A percentile compares a stretch with the other conserved stretches of the same genome.
These are phyloP conservation scores for Gamsiella multidivaricata DNA, from an alignment of 192 early-diverging fungal genomes.

Conservation along the genomic window DNA sequence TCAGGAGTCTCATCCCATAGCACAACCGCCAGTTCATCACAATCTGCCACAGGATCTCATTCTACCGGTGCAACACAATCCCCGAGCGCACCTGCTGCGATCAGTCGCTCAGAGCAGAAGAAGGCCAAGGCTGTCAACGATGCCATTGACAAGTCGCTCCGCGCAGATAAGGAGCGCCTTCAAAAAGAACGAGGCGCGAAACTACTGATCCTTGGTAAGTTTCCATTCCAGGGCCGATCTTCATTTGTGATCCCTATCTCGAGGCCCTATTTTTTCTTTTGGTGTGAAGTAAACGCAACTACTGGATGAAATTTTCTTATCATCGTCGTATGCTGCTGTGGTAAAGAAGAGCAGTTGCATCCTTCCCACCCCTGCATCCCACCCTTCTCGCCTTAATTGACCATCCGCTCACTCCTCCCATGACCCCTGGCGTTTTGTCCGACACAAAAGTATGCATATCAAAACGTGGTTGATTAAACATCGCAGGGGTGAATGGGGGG, in stretches of 20 bases:
- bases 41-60: constrained; percentile 10
- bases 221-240: not conserved
- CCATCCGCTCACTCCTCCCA: too few species aligned
- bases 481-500: not conserved
- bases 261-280: constrained; percentile 1
- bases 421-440: too few species aligned
- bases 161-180: constrained; percentile 37
- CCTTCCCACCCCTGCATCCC: too few species aligned
- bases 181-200: constrained; percentile 52
- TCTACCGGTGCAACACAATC: constrained; percentile 19
- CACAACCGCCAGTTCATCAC: not conserved
- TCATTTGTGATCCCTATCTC: not conserved
- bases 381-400: too few species aligned
- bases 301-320: too few species aligned
- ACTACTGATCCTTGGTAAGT: constrained; percentile 52
- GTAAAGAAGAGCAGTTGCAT: too few species aligned
- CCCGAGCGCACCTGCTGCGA: not conserved
- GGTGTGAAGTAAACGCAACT: too few species aligned
- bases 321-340: too few species aligned
- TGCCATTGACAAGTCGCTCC: constrained; percentile 40
- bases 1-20: not conserved
- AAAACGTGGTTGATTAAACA: constrained; percentile 1
- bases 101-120: constrained; percentile 25
- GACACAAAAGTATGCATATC: constrained; percentile 1
- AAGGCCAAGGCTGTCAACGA: constrained; percentile 48